Conservation (phyloP, 2,329 filamentous ascomycete genomes). For the Penicillium sp. region DNA sequence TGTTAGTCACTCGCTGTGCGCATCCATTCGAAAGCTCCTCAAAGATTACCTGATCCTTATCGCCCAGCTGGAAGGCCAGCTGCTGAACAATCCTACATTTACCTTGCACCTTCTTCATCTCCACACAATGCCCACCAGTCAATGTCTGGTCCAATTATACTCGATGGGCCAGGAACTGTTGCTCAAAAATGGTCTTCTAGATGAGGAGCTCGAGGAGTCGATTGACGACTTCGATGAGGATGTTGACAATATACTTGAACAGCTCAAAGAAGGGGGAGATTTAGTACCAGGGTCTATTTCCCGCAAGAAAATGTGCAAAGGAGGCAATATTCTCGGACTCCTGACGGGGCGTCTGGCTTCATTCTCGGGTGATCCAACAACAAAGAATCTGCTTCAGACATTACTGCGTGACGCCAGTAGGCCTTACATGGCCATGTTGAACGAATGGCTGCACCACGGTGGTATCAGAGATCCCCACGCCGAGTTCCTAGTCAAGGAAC, state of each 20-base stretch:
- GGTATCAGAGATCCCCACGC: conserved; percentile 91
- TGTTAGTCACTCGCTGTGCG: conserved; percentile 93
- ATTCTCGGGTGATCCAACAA: conserved; percentile 91
- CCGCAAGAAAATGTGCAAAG: conserved; percentile 90
- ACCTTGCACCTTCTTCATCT: conserved; percentile 92
- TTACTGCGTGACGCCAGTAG: conserved; percentile 83
- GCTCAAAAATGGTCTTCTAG: conserved; percentile 81
- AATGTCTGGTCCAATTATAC: conserved; percentile 90
- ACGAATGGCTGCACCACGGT: conserved; percentile 96
- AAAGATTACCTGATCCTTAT: conserved; percentile 93
- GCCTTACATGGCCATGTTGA: conserved; percentile 97
- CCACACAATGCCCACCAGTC: conserved; percentile 83
- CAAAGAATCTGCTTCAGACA: conserved; percentile 75
- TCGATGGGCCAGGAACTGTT: conserved; percentile 82
- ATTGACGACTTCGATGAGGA: conserved; percentile 72
- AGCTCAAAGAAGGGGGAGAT: conserved; percentile 81
- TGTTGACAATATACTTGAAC: conserved; percentile 90
- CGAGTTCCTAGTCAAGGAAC: conserved; percentile 93
- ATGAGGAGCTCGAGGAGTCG: conserved; percentile 67
- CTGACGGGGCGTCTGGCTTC: conserved; percentile 80
- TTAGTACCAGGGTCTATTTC: conserved; percentile 74
- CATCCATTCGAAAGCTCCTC: conserved; percentile 85
- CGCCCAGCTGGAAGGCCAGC: conserved; percentile 89
- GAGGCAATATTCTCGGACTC: conserved; percentile 88
- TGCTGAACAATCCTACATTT: conserved; percentile 82